These are phyloP conservation scores for Sphaerulina vaccinii DNA, from an alignment of 2,329 filamentous ascomycete species.

Conservation along the genomic window DNA sequence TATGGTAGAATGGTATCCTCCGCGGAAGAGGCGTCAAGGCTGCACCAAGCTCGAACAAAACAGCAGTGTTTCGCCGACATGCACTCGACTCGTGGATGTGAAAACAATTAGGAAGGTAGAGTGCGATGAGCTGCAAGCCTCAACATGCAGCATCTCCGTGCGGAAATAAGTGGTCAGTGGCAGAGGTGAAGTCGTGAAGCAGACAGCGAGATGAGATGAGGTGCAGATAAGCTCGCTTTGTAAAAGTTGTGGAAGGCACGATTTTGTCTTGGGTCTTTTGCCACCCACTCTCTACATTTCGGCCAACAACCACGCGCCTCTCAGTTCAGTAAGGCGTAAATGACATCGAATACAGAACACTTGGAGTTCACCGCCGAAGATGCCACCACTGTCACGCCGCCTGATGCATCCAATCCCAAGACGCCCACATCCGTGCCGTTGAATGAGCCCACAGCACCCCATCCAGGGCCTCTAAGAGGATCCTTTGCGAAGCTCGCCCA, in stretches of 20 bases:
- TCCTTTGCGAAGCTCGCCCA: slow-evolving; percentile 39
- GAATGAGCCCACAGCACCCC: neutral
- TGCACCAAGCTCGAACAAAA: neutral
- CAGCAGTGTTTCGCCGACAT: neutral
- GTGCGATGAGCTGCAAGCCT: neutral
- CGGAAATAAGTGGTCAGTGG: neutral
- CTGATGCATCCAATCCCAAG: neutral
- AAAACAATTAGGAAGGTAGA: neutral
- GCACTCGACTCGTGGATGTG: neutral
- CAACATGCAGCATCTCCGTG: neutral
- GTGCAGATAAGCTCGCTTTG: too few relatives aligned
- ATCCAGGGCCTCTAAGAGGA: slow-evolving; percentile 29
- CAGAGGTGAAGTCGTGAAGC: neutral
- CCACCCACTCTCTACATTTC: too few relatives aligned
- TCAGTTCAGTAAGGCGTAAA: too few relatives aligned
- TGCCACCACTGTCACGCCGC: neutral
- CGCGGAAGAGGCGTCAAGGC: neutral
- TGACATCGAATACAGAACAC: neutral
- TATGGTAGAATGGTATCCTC: neutral
- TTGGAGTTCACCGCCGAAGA: neutral
- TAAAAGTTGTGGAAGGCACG: too few relatives aligned
- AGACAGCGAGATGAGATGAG: too few relatives aligned
- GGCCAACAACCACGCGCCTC: too few relatives aligned
- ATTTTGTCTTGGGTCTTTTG: too few relatives aligned
- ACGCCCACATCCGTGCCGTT: neutral